Evolutionary conservation across 805 yeast genomes (phyloP).

Genomic region (Schizosaccharomyces pombe): DNA sequence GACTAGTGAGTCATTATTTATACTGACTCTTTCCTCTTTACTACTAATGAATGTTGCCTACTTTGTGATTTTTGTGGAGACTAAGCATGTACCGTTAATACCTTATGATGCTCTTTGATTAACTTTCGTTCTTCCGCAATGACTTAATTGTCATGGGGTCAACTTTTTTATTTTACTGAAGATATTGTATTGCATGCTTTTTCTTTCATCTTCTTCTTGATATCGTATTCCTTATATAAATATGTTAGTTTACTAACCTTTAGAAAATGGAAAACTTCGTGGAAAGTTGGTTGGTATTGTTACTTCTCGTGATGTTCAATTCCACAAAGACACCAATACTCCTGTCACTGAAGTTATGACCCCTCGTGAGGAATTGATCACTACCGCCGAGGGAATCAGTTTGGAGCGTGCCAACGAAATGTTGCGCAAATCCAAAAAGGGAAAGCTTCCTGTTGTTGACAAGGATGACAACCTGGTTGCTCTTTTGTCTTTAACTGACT

Average conservation of each 20-base stretch:
- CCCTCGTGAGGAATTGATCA: constrained; percentile 44
- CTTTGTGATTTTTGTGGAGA: too few species aligned
- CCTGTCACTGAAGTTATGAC: constrained; percentile 70
- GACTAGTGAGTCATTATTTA: too few species aligned
- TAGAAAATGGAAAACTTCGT: constrained; percentile 65
- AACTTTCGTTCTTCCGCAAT: constrained; percentile 85
- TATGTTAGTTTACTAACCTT: not conserved
- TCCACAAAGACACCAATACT: constrained; percentile 49
- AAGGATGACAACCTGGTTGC: constrained; percentile 51
- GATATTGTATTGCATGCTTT: not conserved
- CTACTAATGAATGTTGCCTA: too few species aligned
- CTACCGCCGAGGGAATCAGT: constrained; percentile 62
- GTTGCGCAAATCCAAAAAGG: constrained; percentile 81
- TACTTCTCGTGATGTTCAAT: constrained; percentile 92
- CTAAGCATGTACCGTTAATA: not conserved
- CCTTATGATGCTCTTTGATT: constrained; percentile 16
- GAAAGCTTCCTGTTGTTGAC: constrained; percentile 89
- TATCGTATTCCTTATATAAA: not conserved
- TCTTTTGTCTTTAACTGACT: constrained; percentile 81
- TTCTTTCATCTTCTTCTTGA: not conserved
- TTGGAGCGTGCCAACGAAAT: constrained; percentile 73
- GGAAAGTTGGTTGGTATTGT: constrained; percentile 86
- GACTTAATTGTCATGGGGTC: constrained; percentile 75
- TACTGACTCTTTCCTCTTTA: too few species aligned
- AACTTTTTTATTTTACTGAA: constrained; percentile 16